These are phyloP conservation scores for Knoxia roxburghii DNA, from an alignment of 257 asterid species.

Conservation along the genomic window DNA sequence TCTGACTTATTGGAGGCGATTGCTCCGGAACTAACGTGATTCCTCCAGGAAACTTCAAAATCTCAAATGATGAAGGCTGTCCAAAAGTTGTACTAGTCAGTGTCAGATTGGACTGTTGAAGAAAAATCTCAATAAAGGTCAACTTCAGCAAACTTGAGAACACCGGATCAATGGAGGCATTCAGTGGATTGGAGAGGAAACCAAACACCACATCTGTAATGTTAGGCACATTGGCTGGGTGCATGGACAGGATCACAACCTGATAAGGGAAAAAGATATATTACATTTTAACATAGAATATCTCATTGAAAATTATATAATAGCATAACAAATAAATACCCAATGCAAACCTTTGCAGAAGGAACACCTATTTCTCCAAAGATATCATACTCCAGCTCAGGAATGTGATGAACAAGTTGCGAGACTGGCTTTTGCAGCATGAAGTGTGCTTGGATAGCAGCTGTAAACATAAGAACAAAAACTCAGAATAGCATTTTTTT, in stretches of 20 bases:
- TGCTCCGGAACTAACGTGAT: conserved; percentile 56
- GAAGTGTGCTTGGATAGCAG: conserved; percentile 69
- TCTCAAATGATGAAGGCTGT: conserved; percentile 61
- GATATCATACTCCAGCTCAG: conserved; percentile 67
- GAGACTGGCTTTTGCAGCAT: conserved; percentile 59
- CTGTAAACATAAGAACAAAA: conserved; percentile 43
- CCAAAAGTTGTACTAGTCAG: conserved; percentile 64
- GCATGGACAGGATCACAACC: conserved; percentile 77
- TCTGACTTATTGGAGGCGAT: conserved; percentile 21
- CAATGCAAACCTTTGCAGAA: conserved; percentile 51
- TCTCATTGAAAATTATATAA: conserved; percentile 6
- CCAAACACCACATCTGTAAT: conserved; percentile 73
- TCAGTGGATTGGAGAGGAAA: conserved; percentile 51
- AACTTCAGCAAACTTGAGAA: conserved; percentile 49
- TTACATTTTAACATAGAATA: conserved; percentile 8
- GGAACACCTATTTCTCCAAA: conserved; percentile 69
- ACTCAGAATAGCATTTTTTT: conserved; percentile 11
- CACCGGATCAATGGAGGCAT: conserved; percentile 39
- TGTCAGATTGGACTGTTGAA: conserved; percentile 54
- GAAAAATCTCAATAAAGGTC: conserved; percentile 58
- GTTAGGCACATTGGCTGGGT: conserved; percentile 45
- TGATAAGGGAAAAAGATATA: conserved; percentile 25
- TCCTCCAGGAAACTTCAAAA: conserved; percentile 73
- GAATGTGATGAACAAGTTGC: conserved; percentile 53
- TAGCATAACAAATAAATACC: conserved; percentile 1